A percentile compares a stretch with the other conserved stretches of the same genome.
phyloP scores from a whole-genome alignment of 176 grass and related monocot species.

The Echinochloa phyllopogon region DNA sequence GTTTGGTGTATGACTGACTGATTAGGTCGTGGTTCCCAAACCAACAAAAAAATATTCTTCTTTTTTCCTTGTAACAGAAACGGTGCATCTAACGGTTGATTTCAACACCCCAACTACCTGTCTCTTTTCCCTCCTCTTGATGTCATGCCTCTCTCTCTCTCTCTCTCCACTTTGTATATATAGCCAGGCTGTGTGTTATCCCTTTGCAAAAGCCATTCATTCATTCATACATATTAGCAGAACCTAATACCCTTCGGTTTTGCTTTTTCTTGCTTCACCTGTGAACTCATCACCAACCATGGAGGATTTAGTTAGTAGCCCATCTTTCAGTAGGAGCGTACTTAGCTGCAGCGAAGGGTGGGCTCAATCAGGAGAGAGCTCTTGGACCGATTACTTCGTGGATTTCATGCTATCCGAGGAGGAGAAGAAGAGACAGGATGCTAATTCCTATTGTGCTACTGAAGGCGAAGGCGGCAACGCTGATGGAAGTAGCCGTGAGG shows the following conservation, averaged over 20 bases:
- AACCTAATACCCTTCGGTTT: conserved; percentile 26
- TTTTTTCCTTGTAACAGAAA: conserved; percentile 46
- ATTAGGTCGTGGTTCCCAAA: conserved; percentile 29
- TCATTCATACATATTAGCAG: conserved; percentile 23
- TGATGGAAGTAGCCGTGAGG: not conserved
- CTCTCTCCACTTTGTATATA: conserved; percentile 37
- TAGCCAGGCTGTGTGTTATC: conserved; percentile 44
- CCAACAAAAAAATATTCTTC: conserved; percentile 30
- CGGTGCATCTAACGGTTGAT: conserved; percentile 51
- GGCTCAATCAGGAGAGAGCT: conserved; percentile 66
- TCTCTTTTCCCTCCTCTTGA: conserved; percentile 7
- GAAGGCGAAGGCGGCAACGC: not conserved
- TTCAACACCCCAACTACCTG: conserved; percentile 56
- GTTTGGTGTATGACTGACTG: conserved; percentile 12
- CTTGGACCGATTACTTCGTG: conserved; percentile 86
- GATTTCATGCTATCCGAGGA: conserved; percentile 75
- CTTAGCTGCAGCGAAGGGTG: conserved; percentile 50
- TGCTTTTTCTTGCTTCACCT: conserved; percentile 30
- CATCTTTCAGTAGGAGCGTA: conserved; percentile 46
- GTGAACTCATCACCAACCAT: conserved; percentile 46
- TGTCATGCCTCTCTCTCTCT: conserved; percentile 32
- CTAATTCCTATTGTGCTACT: conserved; percentile 29
- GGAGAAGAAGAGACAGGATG: conserved; percentile 53
- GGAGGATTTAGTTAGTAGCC: conserved; percentile 63
- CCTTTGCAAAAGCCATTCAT: conserved; percentile 52